Evolutionary conservation across 495 filamentous ascomycete species (phyloP).

Genomic region (Penicilliopsis zonata): DNA sequence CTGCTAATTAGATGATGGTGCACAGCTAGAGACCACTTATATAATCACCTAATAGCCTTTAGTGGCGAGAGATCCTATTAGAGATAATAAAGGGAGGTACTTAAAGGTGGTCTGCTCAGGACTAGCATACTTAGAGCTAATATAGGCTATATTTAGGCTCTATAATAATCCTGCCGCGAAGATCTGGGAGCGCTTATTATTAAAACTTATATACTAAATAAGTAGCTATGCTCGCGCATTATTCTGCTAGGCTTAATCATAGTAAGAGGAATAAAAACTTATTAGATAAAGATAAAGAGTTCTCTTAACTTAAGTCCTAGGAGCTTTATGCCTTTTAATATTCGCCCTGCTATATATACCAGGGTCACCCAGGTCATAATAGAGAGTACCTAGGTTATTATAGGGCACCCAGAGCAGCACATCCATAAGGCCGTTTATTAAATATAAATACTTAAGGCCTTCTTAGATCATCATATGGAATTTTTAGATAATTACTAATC

Average conservation of each 20-base stretch:
- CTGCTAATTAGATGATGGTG: slow-evolving; percentile 3
- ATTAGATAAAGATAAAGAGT: slow-evolving; percentile 10
- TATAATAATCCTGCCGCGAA: slow-evolving; percentile 5
- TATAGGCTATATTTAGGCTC: slow-evolving; percentile 5
- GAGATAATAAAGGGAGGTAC: slow-evolving; percentile 4
- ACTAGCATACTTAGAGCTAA: slow-evolving; percentile 7
- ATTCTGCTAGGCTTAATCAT: slow-evolving; percentile 18
- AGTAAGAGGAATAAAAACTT: slow-evolving; percentile 7
- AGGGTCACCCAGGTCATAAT: slow-evolving; percentile 24
- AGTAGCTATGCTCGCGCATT: slow-evolving; percentile 4
- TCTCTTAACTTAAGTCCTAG: slow-evolving; percentile 5
- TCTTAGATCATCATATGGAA: slow-evolving; percentile 18
- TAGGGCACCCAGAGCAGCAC: slow-evolving; percentile 20
- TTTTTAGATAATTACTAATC: slow-evolving; percentile 13
- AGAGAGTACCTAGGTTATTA: slow-evolving; percentile 21
- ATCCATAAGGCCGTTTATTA: slow-evolving; percentile 17
- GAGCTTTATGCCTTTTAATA: neutral
- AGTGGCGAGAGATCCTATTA: slow-evolving; percentile 5
- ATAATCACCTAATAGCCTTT: slow-evolving; percentile 8
- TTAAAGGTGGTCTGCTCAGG: slow-evolving; percentile 6
- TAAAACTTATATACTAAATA: slow-evolving; percentile 10
- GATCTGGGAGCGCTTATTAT: slow-evolving; percentile 6
- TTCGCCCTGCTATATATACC: neutral
- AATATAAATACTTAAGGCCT: slow-evolving; percentile 15
- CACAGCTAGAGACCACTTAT: slow-evolving; percentile 10